Evolutionary conservation across 2,329 filamentous ascomycete genomes (phyloP), one percentile per base, ranked within the genome.

Genomic region (Chaetomiaceae sp.): DNA sequence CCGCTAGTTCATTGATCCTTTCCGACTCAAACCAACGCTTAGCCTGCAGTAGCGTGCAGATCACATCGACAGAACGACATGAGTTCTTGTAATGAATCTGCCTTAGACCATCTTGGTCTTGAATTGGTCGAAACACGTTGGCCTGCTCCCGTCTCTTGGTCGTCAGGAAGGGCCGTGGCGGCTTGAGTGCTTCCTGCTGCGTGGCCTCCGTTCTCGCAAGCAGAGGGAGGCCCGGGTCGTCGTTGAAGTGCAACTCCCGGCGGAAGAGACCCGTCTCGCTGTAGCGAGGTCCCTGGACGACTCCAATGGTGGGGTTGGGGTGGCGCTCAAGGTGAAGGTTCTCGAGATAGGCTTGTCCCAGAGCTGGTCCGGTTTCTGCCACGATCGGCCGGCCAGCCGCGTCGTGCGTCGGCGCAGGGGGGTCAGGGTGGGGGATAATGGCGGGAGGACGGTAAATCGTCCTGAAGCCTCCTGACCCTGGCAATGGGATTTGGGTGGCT

Each of bases 281-380:
- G 54, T 83, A 83, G 3, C 63, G 61, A 0, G 72, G 70, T 1
- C 79, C 80, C 55, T 83, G 73, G 2, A 81, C 68, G 5, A 69
- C 75, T 22, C 79, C 79, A 22, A 81, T 61, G 6, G 68, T 67
- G 2, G 65, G 72, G 52, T 78, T 68, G 0, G 62, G 59, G 42
- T 70, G 65, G 0, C 72, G 49, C 1, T 58, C 49, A 0, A 83
- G 62, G 47, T 73, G 67, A 0, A 62, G 56, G 4, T 59, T 60
- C 1, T 60, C 53, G 1, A 83, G 51, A 38, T 66, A 71, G 1
- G 57, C 55, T 1, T 47, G 55, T 7, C 62, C 62, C 1, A 49
- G 51, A 3, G 52, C 38, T 4, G 58, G 47, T 20, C 64, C 68
- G 6, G 56, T 61, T 41, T 56, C 53, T 5, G 35, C 50, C 39